Evolutionary conservation across 805 yeast species (phyloP), one percentile per base, ranked within the genome.

Genomic region (Monosporozyma siamensis): DNA sequence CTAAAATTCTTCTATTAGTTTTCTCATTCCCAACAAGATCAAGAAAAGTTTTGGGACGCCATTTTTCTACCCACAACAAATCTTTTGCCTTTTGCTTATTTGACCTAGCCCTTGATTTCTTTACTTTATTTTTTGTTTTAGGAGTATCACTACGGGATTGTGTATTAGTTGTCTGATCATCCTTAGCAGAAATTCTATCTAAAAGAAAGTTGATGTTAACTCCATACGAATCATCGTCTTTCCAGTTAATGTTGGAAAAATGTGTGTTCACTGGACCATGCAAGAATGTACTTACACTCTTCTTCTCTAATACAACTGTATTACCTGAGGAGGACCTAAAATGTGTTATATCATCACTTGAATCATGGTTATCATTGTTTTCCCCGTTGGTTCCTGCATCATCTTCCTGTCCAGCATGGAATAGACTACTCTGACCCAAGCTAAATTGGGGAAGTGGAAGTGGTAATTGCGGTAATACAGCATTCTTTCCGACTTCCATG

Each of bases 1-100:
- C 64, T 27, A 82, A 54, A 23, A 81, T 69, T 14, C 61, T 58
- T 41, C 89, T 65, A 50, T 82, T 82, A 0, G 77, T 68, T 34
- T 70, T 63, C 50, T 82, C 90, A 47, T 82, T 80, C 0, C 90
- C 90, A 0, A 80, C 70, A 29, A 82, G 64, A 48, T 82, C 87
- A 25, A 80, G 51, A 61, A 80, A 82, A n/a, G 59, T 64, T 31
- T 58, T 61, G 0, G 90, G 87, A 46, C 85, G 65, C 70, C 80
- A 82, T 56, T 80, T 80, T 52, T 82, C 90, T 3, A 79, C 75
- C 78, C 73, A 69, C 12, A 70, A 46, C 12, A 48, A 44, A 5
- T 48, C 44, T 5, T 35, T 34, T n/a, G n/a, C n/a, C n/a, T n/a
- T n/a, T n/a, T n/a, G n/a, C n/a, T n/a, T n/a, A n/a, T n/a, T n/a